These are phyloP conservation scores for Plantago major DNA, from an alignment of 257 asterid species.

Conservation along the genomic window DNA sequence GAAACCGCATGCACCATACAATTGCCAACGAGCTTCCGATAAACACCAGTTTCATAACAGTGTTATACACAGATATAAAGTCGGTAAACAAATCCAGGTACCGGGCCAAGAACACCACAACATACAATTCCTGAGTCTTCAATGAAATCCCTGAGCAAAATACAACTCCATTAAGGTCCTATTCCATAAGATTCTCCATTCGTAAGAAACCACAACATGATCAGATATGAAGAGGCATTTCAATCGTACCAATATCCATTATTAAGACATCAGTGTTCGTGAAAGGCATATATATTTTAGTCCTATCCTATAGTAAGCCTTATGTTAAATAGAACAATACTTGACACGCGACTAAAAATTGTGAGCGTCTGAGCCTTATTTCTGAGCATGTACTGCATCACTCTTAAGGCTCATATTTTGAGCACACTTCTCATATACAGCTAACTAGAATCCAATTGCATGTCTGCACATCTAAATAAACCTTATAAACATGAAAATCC, in stretches of 20 bases:
- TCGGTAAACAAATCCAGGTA: conserved; percentile 82
- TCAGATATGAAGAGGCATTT: neutral
- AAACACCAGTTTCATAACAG: conserved; percentile 85
- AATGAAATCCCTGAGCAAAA: conserved; percentile 67
- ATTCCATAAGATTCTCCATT: neutral
- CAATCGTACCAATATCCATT: neutral
- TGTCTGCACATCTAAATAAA: too few species aligned
- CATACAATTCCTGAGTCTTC: conserved; percentile 92
- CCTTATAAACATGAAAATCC: too few species aligned
- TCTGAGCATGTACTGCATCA: too few species aligned
- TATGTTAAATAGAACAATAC: too few species aligned
- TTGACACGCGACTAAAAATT: too few species aligned
- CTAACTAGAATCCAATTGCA: too few species aligned
- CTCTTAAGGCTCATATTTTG: too few species aligned
- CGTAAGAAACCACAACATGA: neutral
- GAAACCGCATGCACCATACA: conserved; percentile 86
- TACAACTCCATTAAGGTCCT: conserved; percentile 19
- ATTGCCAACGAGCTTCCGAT: conserved; percentile 82
- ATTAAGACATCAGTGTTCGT: too few species aligned
- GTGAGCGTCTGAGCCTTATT: too few species aligned
- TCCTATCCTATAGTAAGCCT: too few species aligned
- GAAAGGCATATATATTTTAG: too few species aligned
- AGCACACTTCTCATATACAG: too few species aligned
- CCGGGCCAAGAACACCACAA: conserved; percentile 79
- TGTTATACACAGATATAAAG: conserved; percentile 74